Evolutionary conservation across 2,329 filamentous ascomycete species (phyloP).

Genomic region (Colletotrichum tropicale): DNA sequence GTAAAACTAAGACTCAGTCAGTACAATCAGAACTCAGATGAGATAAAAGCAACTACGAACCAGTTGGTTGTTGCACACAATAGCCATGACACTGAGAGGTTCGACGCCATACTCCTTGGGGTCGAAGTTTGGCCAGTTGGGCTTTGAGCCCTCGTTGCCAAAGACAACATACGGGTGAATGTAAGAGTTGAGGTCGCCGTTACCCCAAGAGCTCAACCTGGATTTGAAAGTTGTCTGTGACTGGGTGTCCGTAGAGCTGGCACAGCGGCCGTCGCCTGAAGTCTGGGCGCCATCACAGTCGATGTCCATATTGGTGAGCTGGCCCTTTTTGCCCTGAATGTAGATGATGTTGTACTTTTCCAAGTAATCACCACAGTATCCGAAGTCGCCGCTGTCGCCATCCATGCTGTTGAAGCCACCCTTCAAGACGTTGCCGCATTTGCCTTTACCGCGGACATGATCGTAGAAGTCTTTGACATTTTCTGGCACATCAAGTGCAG

Average conservation of each 20-base stretch:
- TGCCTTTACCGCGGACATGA: slow-evolving; percentile 36
- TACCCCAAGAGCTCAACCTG: slow-evolving; percentile 39
- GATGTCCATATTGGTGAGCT: slow-evolving; percentile 61
- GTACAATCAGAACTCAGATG: neutral
- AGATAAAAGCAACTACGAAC: slow-evolving; percentile 19
- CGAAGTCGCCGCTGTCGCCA: slow-evolving; percentile 36
- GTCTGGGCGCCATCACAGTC: slow-evolving; percentile 60
- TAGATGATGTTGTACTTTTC: slow-evolving; percentile 48
- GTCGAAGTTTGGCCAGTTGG: slow-evolving; percentile 35
- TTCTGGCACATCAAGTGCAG: slow-evolving; percentile 39
- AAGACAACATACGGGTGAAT: slow-evolving; percentile 54
- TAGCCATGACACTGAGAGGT: slow-evolving; percentile 53
- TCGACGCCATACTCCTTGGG: slow-evolving; percentile 41
- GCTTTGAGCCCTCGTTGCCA: slow-evolving; percentile 40
- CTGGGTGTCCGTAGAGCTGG: slow-evolving; percentile 47
- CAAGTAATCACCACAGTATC: slow-evolving; percentile 53
- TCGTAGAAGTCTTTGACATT: slow-evolving; percentile 47
- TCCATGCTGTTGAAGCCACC: slow-evolving; percentile 44
- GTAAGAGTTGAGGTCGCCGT: slow-evolving; percentile 45
- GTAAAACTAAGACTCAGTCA: slow-evolving; percentile 45
- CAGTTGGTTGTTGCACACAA: slow-evolving; percentile 50
- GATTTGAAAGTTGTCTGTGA: slow-evolving; percentile 51
- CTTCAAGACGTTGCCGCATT: slow-evolving; percentile 42
- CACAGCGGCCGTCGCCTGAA: slow-evolving; percentile 49
- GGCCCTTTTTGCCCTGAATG: slow-evolving; percentile 44